Percentiles rank a stretch among this genome's conserved stretches.
These are phyloP conservation scores for Leishmania braziliensis DNA, from an alignment of 208 protist genomes.

Conservation along the genomic window DNA sequence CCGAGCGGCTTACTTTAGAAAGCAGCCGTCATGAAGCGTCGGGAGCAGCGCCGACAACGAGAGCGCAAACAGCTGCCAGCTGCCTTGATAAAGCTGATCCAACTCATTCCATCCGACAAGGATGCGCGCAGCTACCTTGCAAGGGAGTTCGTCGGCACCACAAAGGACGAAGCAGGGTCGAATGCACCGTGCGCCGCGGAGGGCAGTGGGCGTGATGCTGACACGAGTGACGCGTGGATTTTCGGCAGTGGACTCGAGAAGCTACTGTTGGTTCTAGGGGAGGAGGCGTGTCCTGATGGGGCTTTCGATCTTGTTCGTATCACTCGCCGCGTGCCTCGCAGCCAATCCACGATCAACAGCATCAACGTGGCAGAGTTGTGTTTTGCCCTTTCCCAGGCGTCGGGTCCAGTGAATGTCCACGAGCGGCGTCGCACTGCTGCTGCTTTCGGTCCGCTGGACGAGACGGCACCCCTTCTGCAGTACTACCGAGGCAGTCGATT, in stretches of 20 bases:
- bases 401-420: conserved; percentile 62
- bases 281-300: conserved; percentile 48
- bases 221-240: conserved; percentile 38
- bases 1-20: not conserved
- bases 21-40: conserved; percentile 54
- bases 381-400: conserved; percentile 79
- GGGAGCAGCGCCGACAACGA: conserved; percentile 64
- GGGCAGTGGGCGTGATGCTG: not conserved
- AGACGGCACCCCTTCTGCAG: conserved; percentile 61
- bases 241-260: conserved; percentile 54
- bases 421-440: conserved; percentile 65
- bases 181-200: not conserved
- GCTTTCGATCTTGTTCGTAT: conserved; percentile 64
- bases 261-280: conserved; percentile 55
- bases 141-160: conserved; percentile 24
- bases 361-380: conserved; percentile 83
- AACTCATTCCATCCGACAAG: conserved; percentile 38
- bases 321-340: conserved; percentile 78
- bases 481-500: conserved; percentile 84
- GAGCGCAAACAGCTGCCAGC: conserved; percentile 65
- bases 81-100: conserved; percentile 49
- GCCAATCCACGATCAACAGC: conserved; percentile 61
- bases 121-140: conserved; percentile 56
- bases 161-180: not conserved
- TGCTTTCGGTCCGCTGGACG: conserved; percentile 44